phyloP scores from a whole-genome alignment of 495 filamentous ascomycete genomes.

The Talaromyces nanjingensis region DNA sequence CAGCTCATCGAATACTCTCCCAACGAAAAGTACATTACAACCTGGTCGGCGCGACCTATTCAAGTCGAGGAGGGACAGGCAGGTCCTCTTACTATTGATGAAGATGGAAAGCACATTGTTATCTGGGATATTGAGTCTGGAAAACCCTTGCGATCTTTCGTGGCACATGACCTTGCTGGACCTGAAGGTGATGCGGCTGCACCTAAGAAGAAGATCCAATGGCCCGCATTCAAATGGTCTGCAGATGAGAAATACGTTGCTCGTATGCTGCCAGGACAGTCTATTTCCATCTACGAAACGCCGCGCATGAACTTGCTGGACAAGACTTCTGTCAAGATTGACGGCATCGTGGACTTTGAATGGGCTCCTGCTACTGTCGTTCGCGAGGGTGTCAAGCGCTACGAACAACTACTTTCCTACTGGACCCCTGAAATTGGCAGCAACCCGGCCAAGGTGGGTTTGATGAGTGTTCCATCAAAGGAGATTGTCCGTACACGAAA shows the following conservation, averaged over 20 bases:
- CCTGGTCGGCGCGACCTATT: constrained; percentile 91
- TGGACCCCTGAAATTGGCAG: constrained; percentile 98
- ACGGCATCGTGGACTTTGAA: constrained; percentile 95
- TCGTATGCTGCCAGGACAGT: constrained; percentile 76
- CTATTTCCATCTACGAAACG: constrained; percentile 90
- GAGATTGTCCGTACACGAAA: constrained; percentile 89
- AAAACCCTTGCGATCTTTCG: constrained; percentile 86
- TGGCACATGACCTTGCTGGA: constrained; percentile 69
- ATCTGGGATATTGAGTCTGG: constrained; percentile 94
- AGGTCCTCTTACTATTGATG: constrained; percentile 66
- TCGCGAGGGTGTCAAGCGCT: constrained; percentile 74
- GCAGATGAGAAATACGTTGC: constrained; percentile 95
- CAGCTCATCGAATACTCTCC: constrained; percentile 96
- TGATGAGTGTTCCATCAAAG: constrained; percentile 95
- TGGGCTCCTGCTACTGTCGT: constrained; percentile 81
- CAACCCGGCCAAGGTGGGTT: constrained; percentile 92
- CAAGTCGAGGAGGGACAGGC: constrained; percentile 84
- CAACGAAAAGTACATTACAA: constrained; percentile 85
- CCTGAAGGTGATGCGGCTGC: constrained; percentile 55
- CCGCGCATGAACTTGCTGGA: constrained; percentile 87
- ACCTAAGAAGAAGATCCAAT: constrained; percentile 86
- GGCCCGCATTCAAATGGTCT: constrained; percentile 99
- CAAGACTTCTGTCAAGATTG: constrained; percentile 86
- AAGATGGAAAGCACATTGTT: constrained; percentile 98
- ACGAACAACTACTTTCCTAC: constrained; percentile 95